Conservation (phyloP, 352 stramenopile species). For the Phytophthora vignae region DNA sequence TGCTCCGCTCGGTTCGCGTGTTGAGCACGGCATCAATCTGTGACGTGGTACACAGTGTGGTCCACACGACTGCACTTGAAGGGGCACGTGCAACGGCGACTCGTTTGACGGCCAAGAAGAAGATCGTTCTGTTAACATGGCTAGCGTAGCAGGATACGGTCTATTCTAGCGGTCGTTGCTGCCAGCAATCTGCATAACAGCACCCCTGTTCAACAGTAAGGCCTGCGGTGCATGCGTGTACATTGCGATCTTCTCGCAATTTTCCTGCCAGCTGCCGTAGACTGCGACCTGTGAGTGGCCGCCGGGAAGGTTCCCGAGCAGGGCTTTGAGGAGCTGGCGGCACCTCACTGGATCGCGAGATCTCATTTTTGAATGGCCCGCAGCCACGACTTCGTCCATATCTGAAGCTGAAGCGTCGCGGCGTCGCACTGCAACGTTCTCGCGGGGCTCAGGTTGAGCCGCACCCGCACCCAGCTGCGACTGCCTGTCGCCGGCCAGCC, state of each 20-base stretch:
- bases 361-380: constrained; percentile 1
- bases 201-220: neutral
- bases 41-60: constrained; percentile 22
- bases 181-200: neutral
- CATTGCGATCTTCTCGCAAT: neutral
- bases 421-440: neutral
- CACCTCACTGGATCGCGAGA: neutral
- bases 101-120: neutral
- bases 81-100: constrained; percentile 1
- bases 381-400: constrained; percentile 15
- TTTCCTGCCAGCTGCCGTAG: neutral
- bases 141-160: neutral
- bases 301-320: neutral
- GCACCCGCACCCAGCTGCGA: neutral
- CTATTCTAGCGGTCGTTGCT: neutral
- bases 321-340: neutral
- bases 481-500: neutral
- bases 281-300: neutral
- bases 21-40: neutral
- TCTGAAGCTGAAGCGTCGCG: constrained; percentile 23
- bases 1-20: neutral
- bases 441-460: neutral
- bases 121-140: neutral
- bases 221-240: neutral
- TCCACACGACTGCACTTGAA: constrained; percentile 18